Evolutionary conservation across 345 rosid species (phyloP).

Genomic region (Gossypium rotundifolium): DNA sequence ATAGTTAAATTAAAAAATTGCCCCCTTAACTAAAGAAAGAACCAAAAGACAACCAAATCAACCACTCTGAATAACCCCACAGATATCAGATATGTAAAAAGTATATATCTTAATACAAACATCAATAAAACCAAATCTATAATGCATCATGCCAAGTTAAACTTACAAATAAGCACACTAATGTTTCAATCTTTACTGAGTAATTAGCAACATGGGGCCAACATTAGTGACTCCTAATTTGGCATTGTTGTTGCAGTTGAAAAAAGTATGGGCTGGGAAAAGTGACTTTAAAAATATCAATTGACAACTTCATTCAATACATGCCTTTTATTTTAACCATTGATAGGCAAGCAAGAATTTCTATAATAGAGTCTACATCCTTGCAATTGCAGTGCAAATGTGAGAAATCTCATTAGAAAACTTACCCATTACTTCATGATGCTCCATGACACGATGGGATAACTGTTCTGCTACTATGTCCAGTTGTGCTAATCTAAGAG

Average conservation of each 20-base stretch:
- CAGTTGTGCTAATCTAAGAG: slow-evolving; percentile 79
- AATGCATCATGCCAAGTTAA: not conserved
- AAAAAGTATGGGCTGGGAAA: no score
- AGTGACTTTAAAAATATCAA: not conserved
- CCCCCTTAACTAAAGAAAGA: not conserved
- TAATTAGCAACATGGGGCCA: not conserved
- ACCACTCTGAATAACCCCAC: not conserved
- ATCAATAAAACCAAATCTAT: not conserved
- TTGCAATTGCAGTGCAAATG: not conserved
- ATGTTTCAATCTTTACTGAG: not conserved
- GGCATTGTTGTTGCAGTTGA: no score
- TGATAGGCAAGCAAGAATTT: not conserved
- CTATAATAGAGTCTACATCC: not conserved
- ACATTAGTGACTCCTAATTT: not conserved
- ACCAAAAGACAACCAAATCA: not conserved
- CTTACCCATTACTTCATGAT: slow-evolving; percentile 99
- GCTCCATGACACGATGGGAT: slow-evolving; percentile 86
- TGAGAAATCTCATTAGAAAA: slow-evolving; percentile 12
- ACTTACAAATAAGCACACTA: not conserved
- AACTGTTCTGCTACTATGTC: slow-evolving; percentile 78
- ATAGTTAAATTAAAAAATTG: not conserved
- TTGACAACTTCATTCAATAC: not conserved
- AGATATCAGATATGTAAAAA: not conserved
- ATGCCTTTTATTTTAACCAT: not conserved
- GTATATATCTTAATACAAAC: not conserved